These are phyloP conservation scores for Amylocystis lapponica DNA, from an alignment of 768 basidiomycete species.

Conservation along the genomic window DNA sequence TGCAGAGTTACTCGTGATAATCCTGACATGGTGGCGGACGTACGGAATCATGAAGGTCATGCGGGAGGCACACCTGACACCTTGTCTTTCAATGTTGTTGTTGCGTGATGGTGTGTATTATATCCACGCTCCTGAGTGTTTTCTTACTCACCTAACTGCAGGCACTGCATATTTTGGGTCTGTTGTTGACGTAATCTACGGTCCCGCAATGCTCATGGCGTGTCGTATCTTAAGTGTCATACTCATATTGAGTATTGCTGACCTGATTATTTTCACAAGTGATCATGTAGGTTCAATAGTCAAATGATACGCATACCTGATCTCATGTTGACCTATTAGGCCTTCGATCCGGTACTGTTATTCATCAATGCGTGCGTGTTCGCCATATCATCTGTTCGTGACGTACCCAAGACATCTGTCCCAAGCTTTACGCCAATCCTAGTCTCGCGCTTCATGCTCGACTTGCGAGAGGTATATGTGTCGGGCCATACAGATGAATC, in stretches of 20 bases:
- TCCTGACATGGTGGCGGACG: conserved; percentile 13
- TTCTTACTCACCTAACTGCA: neutral
- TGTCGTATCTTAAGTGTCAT: conserved; percentile 3
- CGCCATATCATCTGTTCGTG: too few species aligned
- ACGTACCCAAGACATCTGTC: too few species aligned
- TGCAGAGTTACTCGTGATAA: conserved; percentile 8
- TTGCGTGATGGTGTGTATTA: conserved; percentile 6
- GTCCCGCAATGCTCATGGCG: neutral
- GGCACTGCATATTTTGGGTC: conserved; percentile 6
- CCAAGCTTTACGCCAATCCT: too few species aligned
- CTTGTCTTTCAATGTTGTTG: conserved; percentile 4
- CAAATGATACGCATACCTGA: too few species aligned
- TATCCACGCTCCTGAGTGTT: neutral
- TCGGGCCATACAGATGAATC: too few species aligned
- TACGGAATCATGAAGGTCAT: conserved; percentile 5
- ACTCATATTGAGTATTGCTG: conserved; percentile 3
- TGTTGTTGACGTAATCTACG: neutral
- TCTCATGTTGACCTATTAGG: too few species aligned
- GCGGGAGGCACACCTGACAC: neutral
- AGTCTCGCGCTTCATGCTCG: too few species aligned
- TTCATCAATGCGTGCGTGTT: too few species aligned
- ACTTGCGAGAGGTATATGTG: too few species aligned
- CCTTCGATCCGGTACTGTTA: too few species aligned
- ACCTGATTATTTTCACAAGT: too few species aligned
- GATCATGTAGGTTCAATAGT: too few species aligned